Evolutionary conservation across 306 rosid genomes (phyloP).

Genomic region (Dalbergia cultrata): DNA sequence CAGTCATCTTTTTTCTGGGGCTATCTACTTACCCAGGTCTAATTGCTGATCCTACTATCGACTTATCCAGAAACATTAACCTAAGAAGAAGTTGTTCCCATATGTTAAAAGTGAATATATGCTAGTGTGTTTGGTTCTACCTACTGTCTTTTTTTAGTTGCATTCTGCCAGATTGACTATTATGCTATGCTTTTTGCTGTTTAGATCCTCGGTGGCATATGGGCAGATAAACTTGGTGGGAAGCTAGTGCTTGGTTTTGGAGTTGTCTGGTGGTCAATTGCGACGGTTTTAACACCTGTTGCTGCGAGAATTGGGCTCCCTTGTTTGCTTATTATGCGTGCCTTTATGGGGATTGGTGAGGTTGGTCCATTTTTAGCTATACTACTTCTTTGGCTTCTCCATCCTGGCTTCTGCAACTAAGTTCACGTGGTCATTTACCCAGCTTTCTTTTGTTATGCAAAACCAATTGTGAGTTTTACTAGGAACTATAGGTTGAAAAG

Average conservation of each 20-base stretch:
- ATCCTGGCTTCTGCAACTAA: conserved; percentile 12
- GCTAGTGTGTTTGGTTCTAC: no score
- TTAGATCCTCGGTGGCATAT: conserved; percentile 94
- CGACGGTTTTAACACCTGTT: conserved; percentile 88
- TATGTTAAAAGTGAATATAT: no score
- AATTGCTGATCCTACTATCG: not conserved
- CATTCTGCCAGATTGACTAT: no score
- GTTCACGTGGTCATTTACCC: conserved; percentile 7
- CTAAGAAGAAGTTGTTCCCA: no score
- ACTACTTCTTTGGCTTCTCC: conserved; percentile 23
- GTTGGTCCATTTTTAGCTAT: conserved; percentile 60
- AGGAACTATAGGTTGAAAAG: conserved; percentile 16
- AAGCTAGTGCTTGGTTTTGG: conserved; percentile 92
- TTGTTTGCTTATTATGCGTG: conserved; percentile 84
- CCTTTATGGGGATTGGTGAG: conserved; percentile 98
- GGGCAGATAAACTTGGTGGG: conserved; percentile 99
- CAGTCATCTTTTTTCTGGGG: conserved; percentile 99
- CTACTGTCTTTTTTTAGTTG: no score
- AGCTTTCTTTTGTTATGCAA: conserved; percentile 13
- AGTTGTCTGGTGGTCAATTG: conserved; percentile 97
- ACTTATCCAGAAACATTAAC: no score
- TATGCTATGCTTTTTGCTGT: conserved; percentile 34
- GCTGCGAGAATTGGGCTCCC: conserved; percentile 93
- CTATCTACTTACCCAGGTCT: conserved; percentile 94
- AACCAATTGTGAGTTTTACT: conserved; percentile 27